phyloP scores from a whole-genome alignment of 2,329 filamentous ascomycete species.

The Parastagonospora avenae region DNA sequence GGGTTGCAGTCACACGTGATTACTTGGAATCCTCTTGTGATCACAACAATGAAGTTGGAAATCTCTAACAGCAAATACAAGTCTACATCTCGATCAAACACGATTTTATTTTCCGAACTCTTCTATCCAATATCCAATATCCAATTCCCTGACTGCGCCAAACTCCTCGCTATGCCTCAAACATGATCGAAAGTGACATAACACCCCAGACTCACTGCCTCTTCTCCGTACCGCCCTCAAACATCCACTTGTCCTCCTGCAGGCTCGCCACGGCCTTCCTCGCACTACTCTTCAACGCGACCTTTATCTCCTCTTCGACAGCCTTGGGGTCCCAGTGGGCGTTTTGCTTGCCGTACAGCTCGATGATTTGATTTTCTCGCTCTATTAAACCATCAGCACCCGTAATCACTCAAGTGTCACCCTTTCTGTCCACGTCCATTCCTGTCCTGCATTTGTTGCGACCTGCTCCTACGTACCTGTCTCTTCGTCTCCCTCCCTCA shows the following conservation, averaged over 20 bases:
- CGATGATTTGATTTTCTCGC: conserved; percentile 41
- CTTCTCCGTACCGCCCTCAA: conserved; percentile 64
- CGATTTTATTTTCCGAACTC: neutral
- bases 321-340: conserved; percentile 33
- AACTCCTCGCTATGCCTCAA: neutral
- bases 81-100: too few relatives aligned
- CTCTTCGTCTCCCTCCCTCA: conserved; percentile 39
- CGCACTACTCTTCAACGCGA: conserved; percentile 65
- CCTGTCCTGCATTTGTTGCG: neutral
- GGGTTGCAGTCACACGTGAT: too few relatives aligned
- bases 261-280: conserved; percentile 73
- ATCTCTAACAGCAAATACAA: too few relatives aligned
- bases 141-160: neutral
- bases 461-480: conserved; percentile 22
- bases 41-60: too few relatives aligned
- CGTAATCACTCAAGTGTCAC: neutral
- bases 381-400: conserved; percentile 21
- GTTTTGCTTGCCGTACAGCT: conserved; percentile 37
- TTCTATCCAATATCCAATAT: neutral
- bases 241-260: conserved; percentile 91
- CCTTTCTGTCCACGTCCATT: neutral
- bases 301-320: conserved; percentile 50
- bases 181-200: conserved; percentile 2
- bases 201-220: conserved; percentile 1
- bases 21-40: too few relatives aligned